A percentile compares a stretch with the other conserved stretches of the same genome.
These are phyloP conservation scores for Durio zibethinus DNA, from an alignment of 345 rosid genomes.

Conservation along the genomic window DNA sequence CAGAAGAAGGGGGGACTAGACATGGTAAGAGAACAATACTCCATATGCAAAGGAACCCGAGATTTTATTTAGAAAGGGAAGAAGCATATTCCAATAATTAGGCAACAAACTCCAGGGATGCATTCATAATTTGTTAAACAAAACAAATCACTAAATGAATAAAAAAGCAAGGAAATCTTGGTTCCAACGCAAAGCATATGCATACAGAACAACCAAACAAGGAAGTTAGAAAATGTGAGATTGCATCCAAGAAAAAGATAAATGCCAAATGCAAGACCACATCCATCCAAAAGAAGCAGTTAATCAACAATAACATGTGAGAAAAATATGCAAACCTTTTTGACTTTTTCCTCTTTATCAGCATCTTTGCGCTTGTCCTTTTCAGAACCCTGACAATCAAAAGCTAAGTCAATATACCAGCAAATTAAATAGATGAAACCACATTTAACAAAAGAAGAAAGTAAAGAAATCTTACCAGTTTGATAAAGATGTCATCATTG, in stretches of 20 bases:
- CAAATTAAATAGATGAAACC: neutral
- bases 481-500: conserved; percentile 77
- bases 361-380: conserved; percentile 90
- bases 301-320: neutral
- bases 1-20: neutral
- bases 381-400: conserved; percentile 64
- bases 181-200: neutral
- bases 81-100: too few species aligned
- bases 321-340: conserved; percentile 51
- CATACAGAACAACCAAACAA: neutral
- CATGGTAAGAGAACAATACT: too few species aligned
- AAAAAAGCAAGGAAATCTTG: neutral
- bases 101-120: neutral
- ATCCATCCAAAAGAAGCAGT: neutral
- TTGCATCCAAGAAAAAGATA: neutral
- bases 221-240: neutral
- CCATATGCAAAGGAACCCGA: too few species aligned
- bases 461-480: conserved; percentile 50
- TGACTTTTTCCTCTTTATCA: conserved; percentile 86
- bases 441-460: neutral
- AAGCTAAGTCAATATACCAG: neutral
- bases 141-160: neutral
- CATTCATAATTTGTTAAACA: neutral
- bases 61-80: too few species aligned
- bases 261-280: neutral